Base-by-base conservation (phyloP, 2,329 filamentous ascomycete genomes). In the Microdochium nivale region DNA sequence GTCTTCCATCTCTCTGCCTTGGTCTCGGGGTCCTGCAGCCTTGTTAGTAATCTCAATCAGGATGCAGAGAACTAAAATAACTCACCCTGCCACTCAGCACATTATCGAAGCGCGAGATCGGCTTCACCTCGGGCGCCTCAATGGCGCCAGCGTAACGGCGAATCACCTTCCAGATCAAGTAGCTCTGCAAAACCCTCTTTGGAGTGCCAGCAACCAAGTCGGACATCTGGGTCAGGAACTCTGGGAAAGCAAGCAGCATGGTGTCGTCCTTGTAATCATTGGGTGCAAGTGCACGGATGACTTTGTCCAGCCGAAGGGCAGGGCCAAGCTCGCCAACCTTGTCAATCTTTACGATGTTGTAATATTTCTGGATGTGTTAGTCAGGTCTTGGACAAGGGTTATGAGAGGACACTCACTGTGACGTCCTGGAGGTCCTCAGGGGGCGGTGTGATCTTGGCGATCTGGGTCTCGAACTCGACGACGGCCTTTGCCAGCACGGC, bases 1-100 rank as follows among this genome's bases (percentile, higher is more conserved):
- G 74, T 82, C 58, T 83, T 75, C 84, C 84, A 87, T 48, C 84
- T 75, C 59, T 88, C 85, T 14, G 80, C 69, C 21, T 73, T 74
- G 2, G 82, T 79, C 49, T 85, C 74, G 1, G 82, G 77, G 51
- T 84, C 81, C 69, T 75, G 53, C 1, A 52, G 30, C 4, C 46
- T 48, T 43, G 14, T 53, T 53, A 48, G 49, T n/a, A n/a, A n/a
- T n/a, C 37, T 24, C 47, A 51, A 16, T 55, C n/a, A 16, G 35
- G 25, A 19, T 9, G 24, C 27, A 40, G 14, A 5, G 48, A n/a
- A 25, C 33, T n/a, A 52, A 40, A 35, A 21, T 40, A 35, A 51
- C 60, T 54, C 63, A 70, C 66, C 58, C 79, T 81, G 47, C 81
- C 85, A 54, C 73, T 71, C 4, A 87, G 71, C 47, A 78, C 72